Conservation (phyloP, 2,329 filamentous ascomycete species). For the Colletotrichum theobromicola region DNA sequence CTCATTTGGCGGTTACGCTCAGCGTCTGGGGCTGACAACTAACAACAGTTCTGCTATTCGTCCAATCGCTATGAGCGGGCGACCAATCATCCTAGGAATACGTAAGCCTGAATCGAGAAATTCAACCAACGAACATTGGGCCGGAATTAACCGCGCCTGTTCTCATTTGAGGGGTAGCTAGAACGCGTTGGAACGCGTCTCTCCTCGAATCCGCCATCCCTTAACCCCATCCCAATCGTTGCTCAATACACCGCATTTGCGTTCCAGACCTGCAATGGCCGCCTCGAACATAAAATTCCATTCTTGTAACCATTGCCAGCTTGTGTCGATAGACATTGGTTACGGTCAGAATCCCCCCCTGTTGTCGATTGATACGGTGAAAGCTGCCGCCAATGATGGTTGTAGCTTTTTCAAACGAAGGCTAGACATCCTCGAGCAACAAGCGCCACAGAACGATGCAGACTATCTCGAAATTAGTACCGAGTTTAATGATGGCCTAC, state of each 20-base stretch:
- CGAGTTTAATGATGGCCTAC: neutral
- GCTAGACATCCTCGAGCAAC: neutral
- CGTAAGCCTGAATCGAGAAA: neutral
- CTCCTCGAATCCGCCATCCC: neutral
- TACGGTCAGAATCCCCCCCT: fast-evolving
- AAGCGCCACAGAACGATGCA: neutral
- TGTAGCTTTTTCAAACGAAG: neutral
- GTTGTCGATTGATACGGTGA: fast-evolving
- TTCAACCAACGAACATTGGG: neutral
- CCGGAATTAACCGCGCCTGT: fast-evolving
- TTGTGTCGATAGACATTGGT: fast-evolving
- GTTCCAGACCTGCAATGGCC: neutral
- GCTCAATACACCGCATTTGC: fast-evolving
- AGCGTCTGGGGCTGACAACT: fast-evolving
- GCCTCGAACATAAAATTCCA: neutral
- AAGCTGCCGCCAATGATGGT: neutral
- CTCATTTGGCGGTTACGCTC: fast-evolving
- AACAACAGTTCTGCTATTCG: neutral
- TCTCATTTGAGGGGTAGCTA: neutral
- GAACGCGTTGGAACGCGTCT: neutral
- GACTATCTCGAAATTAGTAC: neutral
- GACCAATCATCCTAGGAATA: neutral
- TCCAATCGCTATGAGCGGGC: neutral
- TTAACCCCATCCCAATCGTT: fast-evolving
- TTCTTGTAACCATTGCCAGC: fast-evolving